Conservation (phyloP, 768 basidiomycete species). For the Xanthoconium purpureum region DNA sequence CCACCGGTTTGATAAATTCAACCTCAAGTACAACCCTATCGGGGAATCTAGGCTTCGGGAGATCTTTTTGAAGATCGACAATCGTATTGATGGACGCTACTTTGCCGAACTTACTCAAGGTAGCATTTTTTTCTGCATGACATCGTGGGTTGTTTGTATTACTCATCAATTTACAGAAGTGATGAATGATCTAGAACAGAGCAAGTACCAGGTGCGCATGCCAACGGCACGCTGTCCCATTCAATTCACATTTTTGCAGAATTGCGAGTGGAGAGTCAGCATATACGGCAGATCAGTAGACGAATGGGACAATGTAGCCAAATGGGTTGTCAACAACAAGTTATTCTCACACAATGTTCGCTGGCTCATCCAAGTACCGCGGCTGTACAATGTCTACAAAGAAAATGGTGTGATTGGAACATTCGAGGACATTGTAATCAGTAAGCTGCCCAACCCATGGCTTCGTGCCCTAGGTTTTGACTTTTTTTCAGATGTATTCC, state of each 20-base stretch:
- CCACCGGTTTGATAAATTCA: constrained; percentile 98
- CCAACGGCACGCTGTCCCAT: neutral
- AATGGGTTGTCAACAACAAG: constrained; percentile 94
- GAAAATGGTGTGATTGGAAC: constrained; percentile 76
- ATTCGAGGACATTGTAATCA: constrained; percentile 88
- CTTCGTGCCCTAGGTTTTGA: neutral
- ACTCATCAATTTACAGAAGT: constrained; percentile 57
- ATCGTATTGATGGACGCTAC: constrained; percentile 87
- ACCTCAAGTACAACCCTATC: constrained; percentile 94
- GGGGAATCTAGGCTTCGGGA: constrained; percentile 93
- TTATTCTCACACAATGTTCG: constrained; percentile 95
- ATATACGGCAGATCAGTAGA: constrained; percentile 80
- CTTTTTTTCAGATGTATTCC: constrained; percentile 71
- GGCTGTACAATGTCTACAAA: constrained; percentile 95
- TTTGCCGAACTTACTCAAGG: constrained; percentile 93
- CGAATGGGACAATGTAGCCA: constrained; percentile 98
- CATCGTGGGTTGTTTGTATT: neutral
- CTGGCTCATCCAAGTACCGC: constrained; percentile 95
- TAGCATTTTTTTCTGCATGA: constrained; percentile 27
- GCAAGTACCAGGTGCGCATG: constrained; percentile 85
- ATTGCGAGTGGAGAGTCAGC: constrained; percentile 96
- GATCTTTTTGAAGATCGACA: constrained; percentile 98
- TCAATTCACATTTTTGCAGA: constrained; percentile 41
- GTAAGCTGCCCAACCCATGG: constrained; percentile 46
- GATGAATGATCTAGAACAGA: constrained; percentile 96